Evolutionary conservation across 495 filamentous ascomycete genomes (phyloP).

Genomic region (Aspergillus asperescens): DNA sequence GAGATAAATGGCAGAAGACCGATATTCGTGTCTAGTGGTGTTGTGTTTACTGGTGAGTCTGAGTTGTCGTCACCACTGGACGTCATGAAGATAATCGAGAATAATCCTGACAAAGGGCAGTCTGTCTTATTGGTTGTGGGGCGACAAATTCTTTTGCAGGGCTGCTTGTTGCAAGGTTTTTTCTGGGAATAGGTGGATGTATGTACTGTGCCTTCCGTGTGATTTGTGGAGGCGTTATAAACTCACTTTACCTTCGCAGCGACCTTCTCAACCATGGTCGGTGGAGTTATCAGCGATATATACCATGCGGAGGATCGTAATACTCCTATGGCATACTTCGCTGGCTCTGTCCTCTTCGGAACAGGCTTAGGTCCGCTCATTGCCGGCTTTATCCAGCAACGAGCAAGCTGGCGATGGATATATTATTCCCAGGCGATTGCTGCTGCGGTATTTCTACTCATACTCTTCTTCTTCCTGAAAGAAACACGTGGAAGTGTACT

Average conservation of each 20-base stretch:
- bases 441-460: slow-evolving; percentile 56
- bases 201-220: slow-evolving; percentile 12
- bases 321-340: slow-evolving; percentile 84
- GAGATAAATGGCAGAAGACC: slow-evolving; percentile 82
- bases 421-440: slow-evolving; percentile 82
- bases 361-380: slow-evolving; percentile 78
- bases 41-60: slow-evolving; percentile 56
- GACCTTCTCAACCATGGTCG: slow-evolving; percentile 89
- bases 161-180: slow-evolving; percentile 71
- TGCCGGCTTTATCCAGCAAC: slow-evolving; percentile 62
- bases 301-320: slow-evolving; percentile 76
- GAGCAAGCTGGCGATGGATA: slow-evolving; percentile 76
- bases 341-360: slow-evolving; percentile 68
- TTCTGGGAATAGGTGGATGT: slow-evolving; percentile 69
- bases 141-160: slow-evolving; percentile 65
- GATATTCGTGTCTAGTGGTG: slow-evolving; percentile 69
- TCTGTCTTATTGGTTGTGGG: slow-evolving; percentile 70
- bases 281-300: slow-evolving; percentile 85
- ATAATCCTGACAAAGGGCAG: slow-evolving; percentile 9
- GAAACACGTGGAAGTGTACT: slow-evolving; percentile 84
- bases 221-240: slow-evolving; percentile 6
- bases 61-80: slow-evolving; percentile 3
- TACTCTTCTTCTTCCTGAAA: slow-evolving; percentile 62
- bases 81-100: neutral
- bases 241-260: slow-evolving; percentile 15